A percentile compares a stretch with the other conserved stretches of the same genome.
Conservation (phyloP, 768 basidiomycete genomes). For the Chiua virens region DNA sequence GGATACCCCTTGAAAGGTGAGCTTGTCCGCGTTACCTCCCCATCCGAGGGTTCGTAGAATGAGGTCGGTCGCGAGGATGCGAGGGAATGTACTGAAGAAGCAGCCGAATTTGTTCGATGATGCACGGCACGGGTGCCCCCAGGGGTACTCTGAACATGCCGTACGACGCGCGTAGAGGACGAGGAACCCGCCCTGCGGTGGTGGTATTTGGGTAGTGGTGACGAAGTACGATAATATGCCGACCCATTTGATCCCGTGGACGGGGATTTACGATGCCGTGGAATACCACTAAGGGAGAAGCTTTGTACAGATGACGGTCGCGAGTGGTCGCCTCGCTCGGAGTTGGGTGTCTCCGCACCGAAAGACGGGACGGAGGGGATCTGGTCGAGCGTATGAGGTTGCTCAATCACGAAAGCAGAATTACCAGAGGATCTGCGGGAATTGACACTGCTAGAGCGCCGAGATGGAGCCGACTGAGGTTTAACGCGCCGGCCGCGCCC, state of each 20-base stretch:
- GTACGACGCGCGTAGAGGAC: constrained; percentile 77
- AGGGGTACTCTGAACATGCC: constrained; percentile 51
- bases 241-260: constrained; percentile 79
- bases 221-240: constrained; percentile 60
- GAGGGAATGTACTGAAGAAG: constrained; percentile 77
- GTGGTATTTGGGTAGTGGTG: constrained; percentile 71
- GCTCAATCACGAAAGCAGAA: constrained; percentile 55
- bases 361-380: constrained; percentile 68
- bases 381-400: constrained; percentile 46
- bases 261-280: constrained; percentile 70
- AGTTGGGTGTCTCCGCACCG: constrained; percentile 84
- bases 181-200: constrained; percentile 81
- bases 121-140: constrained; percentile 48
- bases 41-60: constrained; percentile 72
- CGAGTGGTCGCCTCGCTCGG: constrained; percentile 75
- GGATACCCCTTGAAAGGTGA: constrained; percentile 59
- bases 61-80: constrained; percentile 77
- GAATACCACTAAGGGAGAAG: constrained; percentile 51
- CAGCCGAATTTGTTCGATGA: constrained; percentile 69
- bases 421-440: constrained; percentile 69
- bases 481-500: constrained; percentile 55
- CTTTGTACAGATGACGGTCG: constrained; percentile 88
- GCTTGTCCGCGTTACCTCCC: constrained; percentile 58
- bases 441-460: constrained; percentile 89
- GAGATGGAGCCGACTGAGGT: constrained; percentile 74